Evolutionary conservation across 2,329 filamentous ascomycete genomes (phyloP).

Genomic region (Penicillium polonicum): DNA sequence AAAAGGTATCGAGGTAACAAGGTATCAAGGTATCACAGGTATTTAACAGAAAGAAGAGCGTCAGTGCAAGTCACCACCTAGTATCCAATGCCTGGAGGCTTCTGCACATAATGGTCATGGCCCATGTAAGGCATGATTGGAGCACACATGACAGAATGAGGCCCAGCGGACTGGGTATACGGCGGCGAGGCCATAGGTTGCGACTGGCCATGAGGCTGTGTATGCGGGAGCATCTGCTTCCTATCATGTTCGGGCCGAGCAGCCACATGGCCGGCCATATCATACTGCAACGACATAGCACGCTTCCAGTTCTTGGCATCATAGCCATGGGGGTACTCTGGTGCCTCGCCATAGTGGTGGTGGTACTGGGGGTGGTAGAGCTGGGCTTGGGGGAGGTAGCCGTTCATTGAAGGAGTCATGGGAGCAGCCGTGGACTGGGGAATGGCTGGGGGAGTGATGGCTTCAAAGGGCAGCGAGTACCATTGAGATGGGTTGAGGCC

Average conservation of each 20-base stretch:
- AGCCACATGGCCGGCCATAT: conserved; percentile 14
- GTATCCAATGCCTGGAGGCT: conserved; percentile 26
- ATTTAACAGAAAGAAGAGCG: conserved; percentile 9
- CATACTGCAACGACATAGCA: conserved; percentile 30
- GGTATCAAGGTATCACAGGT: conserved; percentile 10
- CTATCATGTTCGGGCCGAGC: conserved; percentile 7
- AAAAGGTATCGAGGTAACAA: not conserved
- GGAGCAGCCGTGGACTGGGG: conserved; percentile 27
- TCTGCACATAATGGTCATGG: conserved; percentile 22
- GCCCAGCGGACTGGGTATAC: conserved; percentile 22
- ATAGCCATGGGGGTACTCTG: conserved; percentile 21
- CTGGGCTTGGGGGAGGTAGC: conserved; percentile 23
- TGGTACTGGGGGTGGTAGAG: conserved; percentile 25
- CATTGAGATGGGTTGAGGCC: conserved; percentile 27
- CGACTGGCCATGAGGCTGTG: conserved; percentile 7
- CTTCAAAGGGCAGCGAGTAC: conserved; percentile 32
- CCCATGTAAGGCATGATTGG: conserved; percentile 30
- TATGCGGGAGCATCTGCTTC: conserved; percentile 9
- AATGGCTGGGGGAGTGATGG: conserved; percentile 22
- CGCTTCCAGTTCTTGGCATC: conserved; percentile 33
- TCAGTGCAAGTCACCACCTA: conserved; percentile 4
- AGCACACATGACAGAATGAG: conserved; percentile 31
- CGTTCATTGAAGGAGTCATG: conserved; percentile 21
- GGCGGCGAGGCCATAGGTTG: conserved; percentile 21
- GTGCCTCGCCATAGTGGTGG: conserved; percentile 15